Base-by-base conservation (phyloP, 163 green algal species). In the Scenedesmus sp. region DNA sequence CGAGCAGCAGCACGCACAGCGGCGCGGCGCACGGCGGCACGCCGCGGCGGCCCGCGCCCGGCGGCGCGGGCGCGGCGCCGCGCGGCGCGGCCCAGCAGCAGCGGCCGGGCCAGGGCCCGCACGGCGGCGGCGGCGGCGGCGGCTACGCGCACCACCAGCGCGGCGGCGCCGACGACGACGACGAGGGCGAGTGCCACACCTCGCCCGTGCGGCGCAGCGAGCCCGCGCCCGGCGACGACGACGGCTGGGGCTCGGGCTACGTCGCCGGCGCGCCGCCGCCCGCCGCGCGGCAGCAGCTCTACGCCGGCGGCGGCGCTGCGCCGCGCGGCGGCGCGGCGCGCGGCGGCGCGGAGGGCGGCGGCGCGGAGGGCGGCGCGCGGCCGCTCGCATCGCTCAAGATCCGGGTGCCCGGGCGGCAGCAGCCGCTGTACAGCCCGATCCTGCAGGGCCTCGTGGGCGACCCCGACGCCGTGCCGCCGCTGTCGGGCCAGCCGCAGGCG, bases 181-280 rank as follows among this genome's bases (percentile, higher is more conserved):
- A 76, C 28, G 67, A 76, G 4, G 67, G 51, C 14, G 67, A 76
- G 51, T 76, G 67, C 67, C 67, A 76, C 51, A 76, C 67, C 11
- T 65, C 50, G 20, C 67, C 67, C 13, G 67, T 76, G 50, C 58
- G 67, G 3, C 51, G 42, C 33, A 50, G 50, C 18, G 67, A 76
- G 29, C 28, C 33, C 0, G 51, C 36, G 7, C 66, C 66, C 48
- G n/a, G n/a, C n/a, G n/a, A n/a, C n/a, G n/a, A n/a, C n/a, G n/a
- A n/a, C n/a, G n/a, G n/a, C n/a, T n/a, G n/a, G n/a, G n/a, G n/a
- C n/a, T n/a, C n/a, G n/a, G n/a, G n/a, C n/a, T n/a, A n/a, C n/a
- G n/a, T n/a, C n/a, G n/a, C n/a, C n/a, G n/a, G n/a, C n/a, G n/a
- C n/a, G n/a, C n/a, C n/a, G n/a, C n/a, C n/a, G n/a, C n/a, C n/a